A percentile compares a stretch with the other conserved stretches of the same genome.
These are phyloP conservation scores for Annona cherimola DNA, from an alignment of 164 flowering plant genomes.

Conservation along the genomic window DNA sequence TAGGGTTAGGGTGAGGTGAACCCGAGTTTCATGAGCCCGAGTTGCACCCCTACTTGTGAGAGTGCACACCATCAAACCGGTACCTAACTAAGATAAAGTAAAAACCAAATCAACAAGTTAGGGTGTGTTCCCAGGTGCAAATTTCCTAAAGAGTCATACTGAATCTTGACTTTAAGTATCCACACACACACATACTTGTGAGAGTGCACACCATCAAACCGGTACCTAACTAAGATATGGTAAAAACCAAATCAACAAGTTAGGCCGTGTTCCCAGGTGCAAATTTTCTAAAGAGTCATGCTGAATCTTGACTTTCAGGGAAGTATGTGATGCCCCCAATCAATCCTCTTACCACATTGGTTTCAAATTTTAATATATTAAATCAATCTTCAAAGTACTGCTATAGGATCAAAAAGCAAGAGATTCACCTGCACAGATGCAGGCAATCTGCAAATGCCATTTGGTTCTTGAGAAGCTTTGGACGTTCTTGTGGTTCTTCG, in stretches of 20 bases:
- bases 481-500: conserved; percentile 38
- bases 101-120: not conserved
- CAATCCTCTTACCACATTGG: no score
- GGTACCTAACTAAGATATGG: not conserved
- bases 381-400: not conserved
- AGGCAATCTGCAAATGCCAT: conserved; percentile 19
- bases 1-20: no score
- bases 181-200: no score
- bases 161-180: no score
- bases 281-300: not conserved
- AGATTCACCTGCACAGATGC: conserved; percentile 31
- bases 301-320: no score
- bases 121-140: not conserved
- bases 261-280: not conserved
- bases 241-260: not conserved
- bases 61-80: not conserved
- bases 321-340: no score
- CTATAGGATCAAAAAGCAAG: conserved; percentile 1
- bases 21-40: no score
- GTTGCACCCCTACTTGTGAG: no score
- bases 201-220: not conserved
- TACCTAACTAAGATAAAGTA: not conserved
- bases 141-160: not conserved
- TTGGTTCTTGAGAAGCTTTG: conserved; percentile 38
- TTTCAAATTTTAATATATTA: no score